Evolutionary conservation across 257 asterid species (phyloP).

Genomic region (Misopates orontium): DNA sequence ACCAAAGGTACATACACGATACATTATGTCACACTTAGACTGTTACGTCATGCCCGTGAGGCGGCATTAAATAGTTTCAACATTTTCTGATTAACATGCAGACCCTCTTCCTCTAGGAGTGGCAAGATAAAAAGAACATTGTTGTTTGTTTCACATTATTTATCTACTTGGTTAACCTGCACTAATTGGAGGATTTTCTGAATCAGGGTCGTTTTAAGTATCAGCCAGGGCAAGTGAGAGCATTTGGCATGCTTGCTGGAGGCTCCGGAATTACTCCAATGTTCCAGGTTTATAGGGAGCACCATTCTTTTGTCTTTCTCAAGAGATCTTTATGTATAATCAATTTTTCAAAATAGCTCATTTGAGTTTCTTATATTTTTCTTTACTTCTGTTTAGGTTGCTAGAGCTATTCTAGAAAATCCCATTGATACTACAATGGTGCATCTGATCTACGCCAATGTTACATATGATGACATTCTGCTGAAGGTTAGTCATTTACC

Average conservation of each 20-base stretch:
- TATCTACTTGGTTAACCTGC: conserved; percentile 18
- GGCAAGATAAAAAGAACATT: background rate
- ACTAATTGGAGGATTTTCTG: background rate
- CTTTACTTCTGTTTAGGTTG: conserved; percentile 45
- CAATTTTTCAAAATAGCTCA: no score
- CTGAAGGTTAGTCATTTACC: conserved; percentile 53
- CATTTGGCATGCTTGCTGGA: conserved; percentile 66
- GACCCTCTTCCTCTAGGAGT: background rate
- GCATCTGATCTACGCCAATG: conserved; percentile 86
- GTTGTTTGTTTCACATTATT: background rate
- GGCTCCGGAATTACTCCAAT: conserved; percentile 66
- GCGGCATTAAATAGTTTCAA: background rate
- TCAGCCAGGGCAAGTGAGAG: conserved; percentile 54
- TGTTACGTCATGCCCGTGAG: background rate
- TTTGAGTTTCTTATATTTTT: no score
- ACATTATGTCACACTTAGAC: background rate
- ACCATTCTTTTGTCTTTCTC: no score
- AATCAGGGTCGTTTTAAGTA: conserved; percentile 59
- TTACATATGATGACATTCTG: conserved; percentile 73
- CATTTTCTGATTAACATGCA: background rate
- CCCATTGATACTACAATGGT: conserved; percentile 72
- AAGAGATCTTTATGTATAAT: no score
- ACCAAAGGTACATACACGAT: conserved; percentile 49
- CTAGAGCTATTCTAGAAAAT: conserved; percentile 82
- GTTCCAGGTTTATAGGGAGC: conserved; percentile 45